These are phyloP conservation scores for Chiua virens DNA, from an alignment of 768 basidiomycete genomes.

Conservation along the genomic window DNA sequence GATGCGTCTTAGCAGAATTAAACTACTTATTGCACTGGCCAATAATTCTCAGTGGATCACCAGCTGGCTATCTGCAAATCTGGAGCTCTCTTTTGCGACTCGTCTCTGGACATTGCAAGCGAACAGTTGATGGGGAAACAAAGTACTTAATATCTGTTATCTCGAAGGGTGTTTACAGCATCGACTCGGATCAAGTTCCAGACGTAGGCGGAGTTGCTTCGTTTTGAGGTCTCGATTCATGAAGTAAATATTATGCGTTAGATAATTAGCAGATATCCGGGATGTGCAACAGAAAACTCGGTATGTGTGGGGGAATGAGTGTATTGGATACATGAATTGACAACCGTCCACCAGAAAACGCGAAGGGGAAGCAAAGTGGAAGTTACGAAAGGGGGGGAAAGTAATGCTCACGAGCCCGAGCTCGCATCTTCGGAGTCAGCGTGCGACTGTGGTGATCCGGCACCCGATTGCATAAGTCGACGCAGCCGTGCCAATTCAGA, in stretches of 20 bases:
- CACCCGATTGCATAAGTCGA: conserved; percentile 67
- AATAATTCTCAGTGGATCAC: no score
- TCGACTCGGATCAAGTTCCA: no score
- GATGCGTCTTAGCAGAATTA: no score
- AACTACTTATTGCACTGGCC: no score
- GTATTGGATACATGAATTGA: conserved; percentile 35
- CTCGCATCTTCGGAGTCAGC: conserved; percentile 11
- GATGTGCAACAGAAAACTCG: conserved; percentile 27
- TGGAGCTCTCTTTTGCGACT: no score
- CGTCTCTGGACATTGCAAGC: no score
- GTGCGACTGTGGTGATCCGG: conserved; percentile 29
- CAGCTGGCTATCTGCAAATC: no score
- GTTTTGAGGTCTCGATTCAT: background rate
- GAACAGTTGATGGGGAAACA: no score
- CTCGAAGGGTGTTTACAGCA: no score
- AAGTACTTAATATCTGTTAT: background rate
- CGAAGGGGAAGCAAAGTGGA: background rate
- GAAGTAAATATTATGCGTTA: conserved; percentile 2
- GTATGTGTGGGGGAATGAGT: conserved; percentile 25
- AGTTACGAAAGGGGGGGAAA: background rate
- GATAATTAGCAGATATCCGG: conserved; percentile 20
- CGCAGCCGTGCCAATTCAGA: conserved; percentile 67
- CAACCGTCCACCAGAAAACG: conserved; percentile 21
- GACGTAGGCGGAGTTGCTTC: no score
- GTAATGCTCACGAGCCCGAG: conserved; percentile 13